Base-by-base conservation (phyloP, 805 yeast species). In the Danielozyma ontarioensis region DNA sequence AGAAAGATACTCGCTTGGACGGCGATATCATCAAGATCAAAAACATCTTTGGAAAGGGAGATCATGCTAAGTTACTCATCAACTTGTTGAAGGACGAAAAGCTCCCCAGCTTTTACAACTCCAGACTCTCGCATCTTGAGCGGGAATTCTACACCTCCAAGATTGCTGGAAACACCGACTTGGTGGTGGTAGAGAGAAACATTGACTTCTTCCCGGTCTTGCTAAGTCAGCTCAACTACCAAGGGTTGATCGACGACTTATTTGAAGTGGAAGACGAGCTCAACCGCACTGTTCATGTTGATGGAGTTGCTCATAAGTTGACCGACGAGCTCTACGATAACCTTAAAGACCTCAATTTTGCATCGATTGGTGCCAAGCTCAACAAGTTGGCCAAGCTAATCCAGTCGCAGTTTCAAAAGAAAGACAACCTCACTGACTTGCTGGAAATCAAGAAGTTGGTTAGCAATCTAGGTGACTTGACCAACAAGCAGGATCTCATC, bases 231-330 rank as follows among this genome's bases (percentile, higher is more conserved):
- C 59, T 89, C 45, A 83, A 87, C 2, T 90, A 89, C 53, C 66
- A 74, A 13, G 98, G 97, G 0, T 63, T 93, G 12, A 63, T 88
- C 14, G 89, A 84, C 52, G 96, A 89, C 45, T 53, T 77, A 10
- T 68, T 77, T 43, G 76, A 73, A 4, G 59, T 80, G 4, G 63
- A 69, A 11, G 71, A 70, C 39, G 61, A 38, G 16, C 31, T 32
- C 39, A 36, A 25, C 19, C 31, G 2, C 13, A 11, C 10, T 17
- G 17, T 11, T 5, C 31, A 13, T 8, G 17, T 11, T 3, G 17
- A 18, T 4, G 26, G 8, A 2, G 21, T 19, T 10, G 22, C 6
- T 8, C 45, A 47, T 11, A 47, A 53, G 14, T 53, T 65, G 5
- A 59, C 62, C 24, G 86, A 80, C 42, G 61, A 66, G 8, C 60